phyloP scores from a whole-genome alignment of 768 basidiomycete genomes.

The Pilatotrama ljubarskyi region DNA sequence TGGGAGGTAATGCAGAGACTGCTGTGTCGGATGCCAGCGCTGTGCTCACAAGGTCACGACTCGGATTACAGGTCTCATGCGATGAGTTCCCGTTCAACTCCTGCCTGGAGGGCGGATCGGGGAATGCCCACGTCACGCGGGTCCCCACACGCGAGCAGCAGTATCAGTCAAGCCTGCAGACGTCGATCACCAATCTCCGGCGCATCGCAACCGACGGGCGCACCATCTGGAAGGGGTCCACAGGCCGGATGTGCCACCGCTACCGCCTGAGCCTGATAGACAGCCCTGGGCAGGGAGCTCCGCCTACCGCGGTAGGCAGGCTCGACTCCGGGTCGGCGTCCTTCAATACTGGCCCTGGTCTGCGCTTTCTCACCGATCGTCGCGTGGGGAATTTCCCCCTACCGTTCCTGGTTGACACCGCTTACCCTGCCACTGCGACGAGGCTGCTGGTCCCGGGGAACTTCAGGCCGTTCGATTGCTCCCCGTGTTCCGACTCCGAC shows the following conservation, averaged over 20 bases:
- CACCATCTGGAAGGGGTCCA: background rate
- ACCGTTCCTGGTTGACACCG: background rate
- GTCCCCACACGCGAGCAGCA: constrained; percentile 6
- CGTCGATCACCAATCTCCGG: background rate
- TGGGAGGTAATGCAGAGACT: no score
- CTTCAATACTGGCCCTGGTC: no score
- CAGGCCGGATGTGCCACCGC: constrained; percentile 1
- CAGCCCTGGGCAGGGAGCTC: no score
- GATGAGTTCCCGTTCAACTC: constrained; percentile 14
- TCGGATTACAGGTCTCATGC: constrained; percentile 5
- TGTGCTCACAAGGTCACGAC: no score
- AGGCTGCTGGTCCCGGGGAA: background rate
- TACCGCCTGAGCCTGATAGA: background rate
- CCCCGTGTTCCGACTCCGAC: background rate
- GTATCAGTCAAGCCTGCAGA: background rate
- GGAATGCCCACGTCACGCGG: background rate
- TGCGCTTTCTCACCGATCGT: no score
- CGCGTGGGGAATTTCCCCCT: no score
- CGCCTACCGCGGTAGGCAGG: no score
- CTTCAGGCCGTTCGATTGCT: background rate
- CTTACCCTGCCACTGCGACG: background rate
- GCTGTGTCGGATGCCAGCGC: no score
- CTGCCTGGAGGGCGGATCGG: background rate
- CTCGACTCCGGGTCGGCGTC: no score
- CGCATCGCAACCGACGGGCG: background rate